Evolutionary conservation across 1,284 basidiomycete species (phyloP).

Genomic region (Lentinus polychrous): DNA sequence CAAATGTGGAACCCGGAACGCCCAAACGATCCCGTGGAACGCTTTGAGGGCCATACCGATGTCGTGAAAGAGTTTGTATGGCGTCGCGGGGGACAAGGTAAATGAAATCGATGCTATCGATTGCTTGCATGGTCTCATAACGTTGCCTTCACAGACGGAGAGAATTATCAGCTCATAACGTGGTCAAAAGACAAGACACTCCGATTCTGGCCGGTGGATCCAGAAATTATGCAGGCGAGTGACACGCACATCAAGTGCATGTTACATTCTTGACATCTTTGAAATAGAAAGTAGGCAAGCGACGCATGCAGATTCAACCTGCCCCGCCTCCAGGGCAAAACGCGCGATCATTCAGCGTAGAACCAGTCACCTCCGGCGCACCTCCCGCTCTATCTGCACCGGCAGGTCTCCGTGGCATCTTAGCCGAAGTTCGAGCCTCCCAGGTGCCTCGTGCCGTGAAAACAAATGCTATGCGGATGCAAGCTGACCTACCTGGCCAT

Average conservation of each 20-base stretch:
- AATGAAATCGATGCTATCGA: slow-evolving; percentile 19
- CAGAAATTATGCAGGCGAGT: slow-evolving; percentile 61
- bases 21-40: slow-evolving; percentile 52
- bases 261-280: background rate
- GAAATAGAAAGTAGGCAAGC: slow-evolving; percentile 18
- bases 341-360: slow-evolving; percentile 27
- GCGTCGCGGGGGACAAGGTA: slow-evolving; percentile 62
- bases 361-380: slow-evolving; percentile 20
- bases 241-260: background rate
- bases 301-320: slow-evolving; percentile 5
- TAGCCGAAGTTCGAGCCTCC: slow-evolving; percentile 61
- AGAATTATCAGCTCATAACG: slow-evolving; percentile 89
- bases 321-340: slow-evolving; percentile 13
- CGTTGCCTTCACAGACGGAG: slow-evolving; percentile 38
- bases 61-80: slow-evolving; percentile 99
- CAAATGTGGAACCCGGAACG: slow-evolving; percentile 74
- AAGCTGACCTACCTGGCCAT: background rate
- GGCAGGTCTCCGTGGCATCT: slow-evolving; percentile 54
- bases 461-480: background rate
- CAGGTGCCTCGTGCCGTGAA: slow-evolving; percentile 13
- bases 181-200: slow-evolving; percentile 96
- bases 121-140: background rate
- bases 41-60: slow-evolving; percentile 86
- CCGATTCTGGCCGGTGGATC: slow-evolving; percentile 84
- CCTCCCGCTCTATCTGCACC: slow-evolving; percentile 54